Evolutionary conservation across 2,329 filamentous ascomycete species (phyloP).

Genomic region (Cladosporium cucumerinum): DNA sequence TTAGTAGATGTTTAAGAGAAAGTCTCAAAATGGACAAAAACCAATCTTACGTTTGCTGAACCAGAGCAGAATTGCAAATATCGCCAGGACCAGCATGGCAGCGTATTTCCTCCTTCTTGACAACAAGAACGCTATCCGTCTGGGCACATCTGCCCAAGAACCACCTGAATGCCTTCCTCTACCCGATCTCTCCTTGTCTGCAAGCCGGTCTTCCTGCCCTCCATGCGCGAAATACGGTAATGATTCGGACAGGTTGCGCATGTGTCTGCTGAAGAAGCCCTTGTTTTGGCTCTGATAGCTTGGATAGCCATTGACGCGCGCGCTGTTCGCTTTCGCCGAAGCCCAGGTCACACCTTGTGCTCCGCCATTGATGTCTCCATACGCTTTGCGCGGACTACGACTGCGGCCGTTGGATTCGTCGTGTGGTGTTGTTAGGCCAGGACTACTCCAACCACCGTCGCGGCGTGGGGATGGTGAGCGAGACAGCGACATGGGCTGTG

Average conservation of each 20-base stretch:
- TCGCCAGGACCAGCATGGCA: constrained; percentile 25
- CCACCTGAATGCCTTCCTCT: constrained; percentile 42
- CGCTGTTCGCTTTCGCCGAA: constrained; percentile 72
- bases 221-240: constrained; percentile 67
- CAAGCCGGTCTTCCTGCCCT: constrained; percentile 49
- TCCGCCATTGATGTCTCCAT: constrained; percentile 46
- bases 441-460: constrained; percentile 81
- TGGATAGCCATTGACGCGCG: constrained; percentile 69
- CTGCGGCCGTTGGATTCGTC: constrained; percentile 47
- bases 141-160: constrained; percentile 23
- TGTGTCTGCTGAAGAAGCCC: constrained; percentile 83
- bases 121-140: constrained; percentile 28
- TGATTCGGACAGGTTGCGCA: constrained; percentile 74
- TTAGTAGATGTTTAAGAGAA: background rate
- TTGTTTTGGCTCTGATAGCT: constrained; percentile 74
- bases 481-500: constrained; percentile 69
- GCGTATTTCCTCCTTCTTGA: constrained; percentile 30
- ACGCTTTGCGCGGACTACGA: constrained; percentile 42
- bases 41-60: constrained; percentile 27
- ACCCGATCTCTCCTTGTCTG: constrained; percentile 74
- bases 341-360: constrained; percentile 66
- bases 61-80: constrained; percentile 26
- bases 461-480: constrained; percentile 82
- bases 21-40: background rate
- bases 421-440: constrained; percentile 66